Evolutionary conservation across 73 alveolate species (phyloP).

Genomic region (Effrenium voratum): DNA sequence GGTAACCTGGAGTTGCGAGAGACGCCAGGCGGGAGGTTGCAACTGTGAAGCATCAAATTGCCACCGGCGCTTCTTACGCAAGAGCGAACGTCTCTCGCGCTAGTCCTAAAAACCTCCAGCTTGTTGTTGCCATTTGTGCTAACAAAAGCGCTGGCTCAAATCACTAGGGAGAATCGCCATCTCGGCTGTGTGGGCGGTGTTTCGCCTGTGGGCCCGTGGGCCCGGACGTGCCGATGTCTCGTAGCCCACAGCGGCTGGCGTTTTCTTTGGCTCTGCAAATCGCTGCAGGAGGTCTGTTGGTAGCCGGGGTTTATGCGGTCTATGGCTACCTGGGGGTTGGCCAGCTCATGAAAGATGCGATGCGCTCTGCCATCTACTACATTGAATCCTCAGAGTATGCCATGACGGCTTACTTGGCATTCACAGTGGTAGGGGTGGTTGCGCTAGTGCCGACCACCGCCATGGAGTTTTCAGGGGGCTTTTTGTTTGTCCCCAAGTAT

Average conservation of each 20-base stretch:
- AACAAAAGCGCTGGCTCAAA: too few relatives aligned
- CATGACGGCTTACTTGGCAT: conserved; percentile 31
- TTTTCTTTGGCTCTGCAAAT: conserved; percentile 2
- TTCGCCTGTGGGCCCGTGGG: too few relatives aligned
- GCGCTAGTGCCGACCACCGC: conserved; percentile 77
- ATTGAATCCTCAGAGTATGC: conserved; percentile 50
- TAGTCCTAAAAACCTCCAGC: too few relatives aligned
- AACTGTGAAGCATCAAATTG: too few relatives aligned
- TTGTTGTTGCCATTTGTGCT: too few relatives aligned
- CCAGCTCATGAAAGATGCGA: not conserved
- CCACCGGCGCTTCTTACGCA: too few relatives aligned
- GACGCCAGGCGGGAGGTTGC: conserved; percentile 18
- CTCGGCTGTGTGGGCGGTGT: too few relatives aligned
- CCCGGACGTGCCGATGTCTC: too few relatives aligned
- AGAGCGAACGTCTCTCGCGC: too few relatives aligned
- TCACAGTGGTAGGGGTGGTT: conserved; percentile 72
- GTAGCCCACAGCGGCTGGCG: conserved; percentile 10
- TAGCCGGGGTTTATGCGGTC: not conserved
- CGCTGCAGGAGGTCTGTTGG: not conserved
- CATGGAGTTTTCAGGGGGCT: conserved; percentile 83
- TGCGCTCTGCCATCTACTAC: conserved; percentile 24
- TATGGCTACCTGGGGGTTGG: conserved; percentile 53
- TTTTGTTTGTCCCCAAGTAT: conserved; percentile 46
- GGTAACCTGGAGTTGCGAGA: conserved; percentile 31
- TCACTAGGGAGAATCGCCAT: too few relatives aligned